phyloP scores from a whole-genome alignment of 441 rosid species.

The Gossypium gossypioides region DNA sequence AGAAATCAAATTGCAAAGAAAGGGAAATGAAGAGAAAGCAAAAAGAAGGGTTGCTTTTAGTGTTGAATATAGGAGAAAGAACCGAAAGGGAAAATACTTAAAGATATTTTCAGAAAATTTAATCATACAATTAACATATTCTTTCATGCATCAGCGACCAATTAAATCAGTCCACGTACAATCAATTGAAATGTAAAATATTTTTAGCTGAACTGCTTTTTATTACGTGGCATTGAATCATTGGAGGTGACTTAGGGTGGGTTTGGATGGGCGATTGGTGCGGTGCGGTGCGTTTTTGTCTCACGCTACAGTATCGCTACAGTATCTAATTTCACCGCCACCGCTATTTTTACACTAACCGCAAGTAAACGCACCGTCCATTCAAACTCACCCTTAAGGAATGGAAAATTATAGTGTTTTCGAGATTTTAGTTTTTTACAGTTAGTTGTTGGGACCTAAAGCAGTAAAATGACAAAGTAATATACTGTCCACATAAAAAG shows the following conservation, averaged over 20 bases:
- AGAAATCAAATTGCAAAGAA: neutral
- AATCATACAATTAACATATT: neutral
- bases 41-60: neutral
- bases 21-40: neutral
- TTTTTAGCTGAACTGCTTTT: neutral
- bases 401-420: neutral
- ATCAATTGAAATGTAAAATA: too few relatives aligned
- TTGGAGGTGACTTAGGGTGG: neutral
- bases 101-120: conserved; percentile 4
- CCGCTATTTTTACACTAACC: too few relatives aligned
- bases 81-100: neutral
- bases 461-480: neutral
- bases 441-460: neutral
- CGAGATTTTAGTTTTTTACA: neutral
- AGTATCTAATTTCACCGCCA: too few relatives aligned
- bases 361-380: too few relatives aligned
- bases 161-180: conserved; percentile 11
- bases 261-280: too few relatives aligned
- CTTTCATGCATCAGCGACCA: conserved; percentile 6
- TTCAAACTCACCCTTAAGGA: too few relatives aligned
- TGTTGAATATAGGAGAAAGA: neutral
- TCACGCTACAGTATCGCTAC: too few relatives aligned
- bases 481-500: neutral
- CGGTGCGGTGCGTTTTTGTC: too few relatives aligned
- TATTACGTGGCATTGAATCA: neutral